Evolutionary conservation across 192 early-diverging fungal species (phyloP).

Genomic region (Mortierella hygrophila): DNA sequence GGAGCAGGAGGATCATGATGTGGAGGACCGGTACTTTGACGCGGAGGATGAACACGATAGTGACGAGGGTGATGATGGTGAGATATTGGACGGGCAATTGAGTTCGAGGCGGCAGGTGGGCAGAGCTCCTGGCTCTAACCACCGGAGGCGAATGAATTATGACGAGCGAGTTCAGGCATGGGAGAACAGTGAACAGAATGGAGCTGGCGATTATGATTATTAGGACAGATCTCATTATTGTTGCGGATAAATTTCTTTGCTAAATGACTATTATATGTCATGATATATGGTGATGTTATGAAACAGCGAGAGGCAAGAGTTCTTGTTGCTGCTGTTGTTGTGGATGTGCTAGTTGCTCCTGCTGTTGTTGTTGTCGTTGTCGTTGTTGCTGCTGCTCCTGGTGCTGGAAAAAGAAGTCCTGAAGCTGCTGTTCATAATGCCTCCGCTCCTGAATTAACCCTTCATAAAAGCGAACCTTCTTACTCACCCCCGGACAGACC

Average conservation of each 20-base stretch:
- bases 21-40: slow-evolving; percentile 48
- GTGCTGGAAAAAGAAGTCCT: slow-evolving; percentile 4
- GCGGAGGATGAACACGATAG: slow-evolving; percentile 24
- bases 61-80: slow-evolving; percentile 10
- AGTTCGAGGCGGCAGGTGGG: background rate
- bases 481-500: slow-evolving; percentile 34
- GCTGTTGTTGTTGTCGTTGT: background rate
- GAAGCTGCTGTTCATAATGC: slow-evolving; percentile 21
- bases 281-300: background rate
- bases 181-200: slow-evolving; percentile 37
- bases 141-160: background rate
- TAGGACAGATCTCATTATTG: background rate
- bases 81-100: background rate
- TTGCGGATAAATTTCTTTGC: background rate
- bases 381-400: background rate
- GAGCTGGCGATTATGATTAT: slow-evolving; percentile 39
- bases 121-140: background rate
- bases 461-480: slow-evolving; percentile 43
- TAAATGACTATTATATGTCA: background rate
- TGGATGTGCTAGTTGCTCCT: background rate
- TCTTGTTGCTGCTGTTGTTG: background rate
- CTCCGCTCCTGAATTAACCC: slow-evolving; percentile 26
- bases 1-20: slow-evolving; percentile 44
- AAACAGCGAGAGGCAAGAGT: background rate
- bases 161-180: slow-evolving; percentile 34